A percentile compares a stretch with the other conserved stretches of the same genome.
Conservation (phyloP, 495 filamentous ascomycete species). For the Aspergillus saccharolyticus region DNA sequence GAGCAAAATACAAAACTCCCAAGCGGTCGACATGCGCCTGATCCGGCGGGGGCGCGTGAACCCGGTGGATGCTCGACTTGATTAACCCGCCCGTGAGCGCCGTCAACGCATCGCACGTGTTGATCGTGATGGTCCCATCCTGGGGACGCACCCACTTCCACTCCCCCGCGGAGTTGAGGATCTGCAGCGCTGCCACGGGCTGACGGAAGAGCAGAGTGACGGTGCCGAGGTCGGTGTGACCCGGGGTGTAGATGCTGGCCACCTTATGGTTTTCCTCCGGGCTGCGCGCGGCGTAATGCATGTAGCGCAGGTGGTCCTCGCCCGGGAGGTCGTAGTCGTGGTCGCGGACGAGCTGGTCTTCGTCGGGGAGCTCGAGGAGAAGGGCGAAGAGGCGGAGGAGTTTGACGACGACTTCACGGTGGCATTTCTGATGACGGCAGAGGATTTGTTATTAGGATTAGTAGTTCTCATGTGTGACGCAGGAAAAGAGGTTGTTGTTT, state of each 20-base stretch:
- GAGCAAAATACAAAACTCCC: conserved; percentile 45
- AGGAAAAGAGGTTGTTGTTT: neutral
- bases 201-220: conserved; percentile 43
- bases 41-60: conserved; percentile 45
- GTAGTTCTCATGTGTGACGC: no score
- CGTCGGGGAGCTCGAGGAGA: conserved; percentile 45
- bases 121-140: conserved; percentile 49
- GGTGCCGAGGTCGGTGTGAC: conserved; percentile 38
- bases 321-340: conserved; percentile 45
- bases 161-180: conserved; percentile 29
- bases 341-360: conserved; percentile 43
- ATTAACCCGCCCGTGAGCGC: conserved; percentile 44
- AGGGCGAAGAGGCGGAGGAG: conserved; percentile 50
- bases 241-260: conserved; percentile 28
- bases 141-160: conserved; percentile 43
- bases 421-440: conserved; percentile 36
- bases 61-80: conserved; percentile 50
- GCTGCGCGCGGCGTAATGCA: conserved; percentile 45
- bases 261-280: conserved; percentile 38
- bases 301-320: conserved; percentile 49
- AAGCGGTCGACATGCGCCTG: conserved; percentile 49
- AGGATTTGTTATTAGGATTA: no score
- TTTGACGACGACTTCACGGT: conserved; percentile 44
- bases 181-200: conserved; percentile 47
- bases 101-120: conserved; percentile 47